Evolutionary conservation across 805 yeast genomes (phyloP).

Genomic region (Starmerella roubikii): DNA sequence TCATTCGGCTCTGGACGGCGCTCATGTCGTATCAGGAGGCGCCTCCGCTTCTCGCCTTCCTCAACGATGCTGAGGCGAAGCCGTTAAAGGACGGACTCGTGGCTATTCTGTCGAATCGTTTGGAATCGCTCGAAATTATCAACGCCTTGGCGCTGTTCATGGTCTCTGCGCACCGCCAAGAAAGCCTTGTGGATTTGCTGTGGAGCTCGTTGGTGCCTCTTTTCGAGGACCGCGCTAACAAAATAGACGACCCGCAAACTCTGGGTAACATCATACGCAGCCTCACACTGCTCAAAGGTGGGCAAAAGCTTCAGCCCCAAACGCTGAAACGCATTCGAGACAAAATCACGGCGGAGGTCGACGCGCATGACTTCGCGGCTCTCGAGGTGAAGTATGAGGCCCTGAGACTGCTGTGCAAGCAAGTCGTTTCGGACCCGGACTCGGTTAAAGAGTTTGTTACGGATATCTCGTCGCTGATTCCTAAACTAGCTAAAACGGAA

Average conservation of each 20-base stretch:
- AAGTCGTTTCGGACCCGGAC: constrained; percentile 1
- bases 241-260: constrained; percentile 7
- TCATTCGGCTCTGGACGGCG: constrained; percentile 32
- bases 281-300: constrained; percentile 2
- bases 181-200: constrained; percentile 28
- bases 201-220: constrained; percentile 4
- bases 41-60: constrained; percentile 71
- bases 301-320: constrained; percentile 1
- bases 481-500: constrained; percentile 17
- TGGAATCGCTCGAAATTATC: constrained; percentile 11
- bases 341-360: neutral
- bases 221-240: constrained; percentile 7
- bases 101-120: constrained; percentile 42
- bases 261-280: constrained; percentile 12
- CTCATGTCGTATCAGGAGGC: constrained; percentile 30
- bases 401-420: constrained; percentile 7
- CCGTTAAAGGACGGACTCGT: constrained; percentile 47
- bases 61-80: constrained; percentile 53
- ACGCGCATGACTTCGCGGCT: neutral
- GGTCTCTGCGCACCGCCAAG: constrained; percentile 23
- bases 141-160: constrained; percentile 11
- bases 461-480: constrained; percentile 3
- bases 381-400: constrained; percentile 3
- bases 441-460: neutral
- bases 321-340: constrained; percentile 3